Conservation (phyloP, 2,329 filamentous ascomycete genomes). For the Fusarium robinianum region DNA sequence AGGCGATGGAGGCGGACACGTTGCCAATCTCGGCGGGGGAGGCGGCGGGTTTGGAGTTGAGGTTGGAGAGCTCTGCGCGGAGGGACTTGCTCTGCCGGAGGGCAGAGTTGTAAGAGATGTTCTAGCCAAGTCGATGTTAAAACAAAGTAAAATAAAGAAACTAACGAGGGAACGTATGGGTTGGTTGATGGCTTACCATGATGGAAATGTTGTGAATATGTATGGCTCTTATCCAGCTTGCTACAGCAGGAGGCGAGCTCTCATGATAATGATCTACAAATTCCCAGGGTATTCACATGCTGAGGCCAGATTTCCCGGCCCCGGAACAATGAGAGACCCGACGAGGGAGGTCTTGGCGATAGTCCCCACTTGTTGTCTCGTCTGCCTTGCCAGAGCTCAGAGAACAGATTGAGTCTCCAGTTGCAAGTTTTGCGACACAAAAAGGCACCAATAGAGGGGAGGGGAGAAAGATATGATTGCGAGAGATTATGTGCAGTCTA, state of each 20-base stretch:
- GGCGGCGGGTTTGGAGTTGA: constrained; percentile 66
- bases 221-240: constrained; percentile 12
- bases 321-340: no score
- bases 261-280: constrained; percentile 37
- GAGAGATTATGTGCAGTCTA: no score
- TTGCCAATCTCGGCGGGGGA: constrained; percentile 64
- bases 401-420: no score
- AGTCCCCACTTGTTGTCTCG: no score
- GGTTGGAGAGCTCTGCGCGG: constrained; percentile 73
- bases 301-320: constrained; percentile 37
- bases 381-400: no score
- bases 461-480: no score
- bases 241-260: constrained; percentile 10
- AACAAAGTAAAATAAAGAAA: no score
- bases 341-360: no score
- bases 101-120: constrained; percentile 83
- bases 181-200: constrained; percentile 23
- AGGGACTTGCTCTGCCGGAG: constrained; percentile 83
- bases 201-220: constrained; percentile 34
- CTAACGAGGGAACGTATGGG: no score
- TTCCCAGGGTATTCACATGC: constrained; percentile 23
- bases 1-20: constrained; percentile 74
- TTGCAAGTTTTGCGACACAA: no score
- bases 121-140: constrained; percentile 52
- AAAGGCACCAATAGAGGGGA: no score